phyloP scores from a whole-genome alignment of 768 basidiomycete species.

The Suillus sp. region DNA sequence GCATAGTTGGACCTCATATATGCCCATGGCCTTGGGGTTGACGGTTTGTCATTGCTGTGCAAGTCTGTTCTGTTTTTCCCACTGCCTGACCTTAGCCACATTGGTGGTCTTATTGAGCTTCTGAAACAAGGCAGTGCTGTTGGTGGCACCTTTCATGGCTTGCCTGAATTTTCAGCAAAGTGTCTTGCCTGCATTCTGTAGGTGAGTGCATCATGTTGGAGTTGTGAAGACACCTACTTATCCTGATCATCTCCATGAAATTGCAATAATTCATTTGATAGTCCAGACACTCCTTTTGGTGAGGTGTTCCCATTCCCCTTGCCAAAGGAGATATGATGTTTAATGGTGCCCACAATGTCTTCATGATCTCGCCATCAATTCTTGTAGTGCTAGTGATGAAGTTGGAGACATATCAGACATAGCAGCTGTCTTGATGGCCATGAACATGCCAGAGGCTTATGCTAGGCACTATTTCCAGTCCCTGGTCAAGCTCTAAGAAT shows the following conservation, averaged over 20 bases:
- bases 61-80: background rate
- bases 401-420: background rate
- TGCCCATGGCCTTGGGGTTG: background rate
- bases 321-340: background rate
- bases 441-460: background rate
- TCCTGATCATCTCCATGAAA: background rate
- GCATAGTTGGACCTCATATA: background rate
- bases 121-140: background rate
- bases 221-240: background rate
- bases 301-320: background rate
- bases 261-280: background rate
- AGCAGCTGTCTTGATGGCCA: background rate
- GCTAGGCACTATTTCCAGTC: rapidly evolving
- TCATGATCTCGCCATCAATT: background rate
- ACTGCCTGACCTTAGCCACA: background rate
- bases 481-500: background rate
- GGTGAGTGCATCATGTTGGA: background rate
- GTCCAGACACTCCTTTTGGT: background rate
- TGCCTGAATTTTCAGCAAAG: background rate
- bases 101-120: background rate
- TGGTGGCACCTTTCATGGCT: background rate
- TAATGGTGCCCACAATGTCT: background rate
- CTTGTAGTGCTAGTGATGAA: background rate
- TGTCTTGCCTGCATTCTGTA: background rate
- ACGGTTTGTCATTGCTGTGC: background rate